These are phyloP conservation scores for Calocera cornea DNA, from an alignment of 768 basidiomycete genomes.

Conservation along the genomic window DNA sequence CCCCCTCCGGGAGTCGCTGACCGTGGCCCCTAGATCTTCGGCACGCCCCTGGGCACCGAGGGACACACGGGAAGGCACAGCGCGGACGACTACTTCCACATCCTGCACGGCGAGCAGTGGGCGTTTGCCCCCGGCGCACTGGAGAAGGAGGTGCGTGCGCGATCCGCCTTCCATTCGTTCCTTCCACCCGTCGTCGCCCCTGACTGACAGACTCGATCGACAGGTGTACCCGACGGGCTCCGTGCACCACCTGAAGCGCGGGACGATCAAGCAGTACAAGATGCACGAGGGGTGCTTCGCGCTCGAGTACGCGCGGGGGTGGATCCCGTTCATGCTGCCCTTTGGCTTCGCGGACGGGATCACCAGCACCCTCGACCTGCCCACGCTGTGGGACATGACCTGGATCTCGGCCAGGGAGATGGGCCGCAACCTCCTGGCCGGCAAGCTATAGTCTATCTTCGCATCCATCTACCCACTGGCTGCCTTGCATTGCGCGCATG, in stretches of 20 bases:
- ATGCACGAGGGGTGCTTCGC: constrained; percentile 96
- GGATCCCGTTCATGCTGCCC: constrained; percentile 94
- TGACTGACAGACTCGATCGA: background rate
- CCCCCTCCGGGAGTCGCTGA: constrained; percentile 17
- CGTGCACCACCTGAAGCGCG: constrained; percentile 72
- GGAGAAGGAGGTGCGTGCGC: constrained; percentile 50
- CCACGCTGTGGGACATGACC: constrained; percentile 64
- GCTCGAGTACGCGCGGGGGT: constrained; percentile 87
- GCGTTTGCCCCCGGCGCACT: constrained; percentile 72
- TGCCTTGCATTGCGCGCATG: too few species aligned
- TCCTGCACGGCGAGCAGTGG: constrained; percentile 88
- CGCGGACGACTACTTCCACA: constrained; percentile 97
- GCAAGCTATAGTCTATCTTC: constrained; percentile 84
- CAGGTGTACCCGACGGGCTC: constrained; percentile 61
- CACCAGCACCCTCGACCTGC: constrained; percentile 78
- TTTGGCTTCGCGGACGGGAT: constrained; percentile 82
- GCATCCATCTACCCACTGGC: too few species aligned
- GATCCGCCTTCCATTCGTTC: background rate
- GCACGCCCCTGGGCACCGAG: constrained; percentile 92
- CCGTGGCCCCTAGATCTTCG: constrained; percentile 46
- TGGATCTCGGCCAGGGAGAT: constrained; percentile 75
- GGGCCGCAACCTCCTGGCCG: constrained; percentile 60
- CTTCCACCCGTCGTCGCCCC: background rate
- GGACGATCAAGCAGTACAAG: constrained; percentile 89
- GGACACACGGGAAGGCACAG: constrained; percentile 90